phyloP scores from a whole-genome alignment of 352 stramenopile genomes.

The Globisporangium mamillatum region DNA sequence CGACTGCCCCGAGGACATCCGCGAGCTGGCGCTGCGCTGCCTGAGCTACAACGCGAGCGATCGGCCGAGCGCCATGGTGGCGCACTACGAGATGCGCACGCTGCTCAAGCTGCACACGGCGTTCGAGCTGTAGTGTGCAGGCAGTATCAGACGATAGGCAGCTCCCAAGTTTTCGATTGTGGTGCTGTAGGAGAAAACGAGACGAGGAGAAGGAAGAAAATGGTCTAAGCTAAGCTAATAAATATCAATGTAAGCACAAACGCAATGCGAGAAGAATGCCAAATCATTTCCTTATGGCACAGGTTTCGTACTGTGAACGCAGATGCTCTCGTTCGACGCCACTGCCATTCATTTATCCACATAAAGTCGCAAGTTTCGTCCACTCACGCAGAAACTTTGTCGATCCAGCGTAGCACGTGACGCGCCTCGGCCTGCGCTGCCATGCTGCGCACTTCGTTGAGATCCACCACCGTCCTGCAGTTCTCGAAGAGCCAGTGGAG shows the following conservation, averaged over 20 bases:
- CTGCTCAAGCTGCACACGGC: conserved; percentile 62
- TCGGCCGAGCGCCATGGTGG: conserved; percentile 65
- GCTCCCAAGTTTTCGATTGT: not conserved
- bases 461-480: not conserved
- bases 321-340: not conserved
- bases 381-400: not conserved
- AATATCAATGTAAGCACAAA: conserved; percentile 3
- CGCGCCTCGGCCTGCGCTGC: not conserved
- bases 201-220: conserved; percentile 1
- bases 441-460: not conserved
- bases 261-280: not conserved
- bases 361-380: not conserved
- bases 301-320: not conserved
- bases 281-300: not conserved
- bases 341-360: not conserved
- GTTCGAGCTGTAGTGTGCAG: conserved; percentile 38
- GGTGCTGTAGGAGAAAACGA: not conserved
- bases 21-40: conserved; percentile 53
- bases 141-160: not conserved
- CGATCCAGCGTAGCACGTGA: conserved; percentile 12
- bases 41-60: conserved; percentile 65
- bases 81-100: conserved; percentile 74
- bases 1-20: conserved; percentile 67
- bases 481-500: conserved; percentile 17
- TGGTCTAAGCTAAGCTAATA: conserved; percentile 8